Base-by-base conservation (phyloP, 371 early-diverging fungal genomes). In the Mortierella sp. region DNA sequence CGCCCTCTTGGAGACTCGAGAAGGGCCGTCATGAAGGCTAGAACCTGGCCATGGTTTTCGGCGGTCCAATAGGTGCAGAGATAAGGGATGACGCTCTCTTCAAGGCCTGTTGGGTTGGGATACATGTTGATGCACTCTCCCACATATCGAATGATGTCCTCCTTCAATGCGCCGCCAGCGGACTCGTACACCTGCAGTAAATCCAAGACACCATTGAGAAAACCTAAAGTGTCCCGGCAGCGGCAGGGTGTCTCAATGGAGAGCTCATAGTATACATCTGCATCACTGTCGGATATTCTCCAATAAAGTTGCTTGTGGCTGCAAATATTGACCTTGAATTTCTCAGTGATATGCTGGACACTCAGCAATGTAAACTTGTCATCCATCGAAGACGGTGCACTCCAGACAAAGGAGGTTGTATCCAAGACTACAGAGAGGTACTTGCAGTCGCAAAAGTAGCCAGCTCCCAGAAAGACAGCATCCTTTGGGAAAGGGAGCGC, bases 41-140 rank as follows among this genome's bases (percentile, higher is more conserved):
- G 26, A 8, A 31, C 11, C 37, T 16, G 21, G 5, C 0, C 70
- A 70, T 70, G 70, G 24, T 10, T 26, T 2, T 43, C 70, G 0
- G 70, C 0, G 4, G 64, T 31, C 64, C 64, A 61, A 8, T 28
- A 9, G 31, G 16, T 31, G 64, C 64, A 31, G 37, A 16, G 13
- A 19, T 31, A 61, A 19, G 61, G 6, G 11, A 55, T 26, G 9
- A 61, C 21, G 31, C 21, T 70, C 26, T n/a, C 43, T 46, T 24
- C 5, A 24, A 46, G 71, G n/a, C 4, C 34, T 0, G 19, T 16
- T 19, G 54, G 53, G 34, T 51, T 13, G 34, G 53, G 53, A 51
- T 72, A 72, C 9, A 21, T 72, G 43, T 72, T 72, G 55, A 72
- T 53, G 24, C 54, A 11, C 10, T 24, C 19, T 9, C 54, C 54